Conservation (phyloP, 768 basidiomycete genomes). For the Leucosporidium yakuticum region DNA sequence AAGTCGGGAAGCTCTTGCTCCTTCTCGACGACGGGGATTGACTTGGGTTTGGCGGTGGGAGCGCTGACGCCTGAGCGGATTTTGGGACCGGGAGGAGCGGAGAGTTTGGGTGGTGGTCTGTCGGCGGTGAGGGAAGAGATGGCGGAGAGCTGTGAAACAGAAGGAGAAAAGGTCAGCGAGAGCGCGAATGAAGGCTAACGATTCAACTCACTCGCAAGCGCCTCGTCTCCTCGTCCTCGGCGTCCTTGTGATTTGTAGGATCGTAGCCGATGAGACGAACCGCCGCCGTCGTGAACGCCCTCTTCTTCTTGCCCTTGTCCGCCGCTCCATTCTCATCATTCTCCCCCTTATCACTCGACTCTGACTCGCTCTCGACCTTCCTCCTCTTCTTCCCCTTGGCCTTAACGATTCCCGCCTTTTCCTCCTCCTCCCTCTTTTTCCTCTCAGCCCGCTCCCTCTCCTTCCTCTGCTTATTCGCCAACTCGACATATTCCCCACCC, state of each 20-base stretch:
- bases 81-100: too few species aligned
- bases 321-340: conserved; percentile 9
- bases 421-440: conserved; percentile 13
- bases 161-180: too few species aligned
- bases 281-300: conserved; percentile 18
- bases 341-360: too few species aligned
- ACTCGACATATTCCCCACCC: conserved; percentile 17
- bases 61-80: too few species aligned
- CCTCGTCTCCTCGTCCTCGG: conserved; percentile 4
- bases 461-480: conserved; percentile 14
- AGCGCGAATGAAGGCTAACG: neutral
- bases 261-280: conserved; percentile 30
- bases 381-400: conserved; percentile 16
- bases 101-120: too few species aligned
- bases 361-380: conserved; percentile 8
- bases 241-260: conserved; percentile 17
- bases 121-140: too few species aligned
- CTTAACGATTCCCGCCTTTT: conserved; percentile 1
- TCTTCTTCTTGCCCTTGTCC: conserved; percentile 7
- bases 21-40: too few species aligned
- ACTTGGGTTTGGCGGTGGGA: too few species aligned
- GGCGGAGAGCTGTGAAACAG: too few species aligned
- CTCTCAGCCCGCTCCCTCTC: conserved; percentile 5
- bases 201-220: neutral
- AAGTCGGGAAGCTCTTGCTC: too few species aligned